These are phyloP conservation scores for Polytrichum commune DNA, from an alignment of 225 moss, liverwort and hornwort species.

Conservation along the genomic window DNA sequence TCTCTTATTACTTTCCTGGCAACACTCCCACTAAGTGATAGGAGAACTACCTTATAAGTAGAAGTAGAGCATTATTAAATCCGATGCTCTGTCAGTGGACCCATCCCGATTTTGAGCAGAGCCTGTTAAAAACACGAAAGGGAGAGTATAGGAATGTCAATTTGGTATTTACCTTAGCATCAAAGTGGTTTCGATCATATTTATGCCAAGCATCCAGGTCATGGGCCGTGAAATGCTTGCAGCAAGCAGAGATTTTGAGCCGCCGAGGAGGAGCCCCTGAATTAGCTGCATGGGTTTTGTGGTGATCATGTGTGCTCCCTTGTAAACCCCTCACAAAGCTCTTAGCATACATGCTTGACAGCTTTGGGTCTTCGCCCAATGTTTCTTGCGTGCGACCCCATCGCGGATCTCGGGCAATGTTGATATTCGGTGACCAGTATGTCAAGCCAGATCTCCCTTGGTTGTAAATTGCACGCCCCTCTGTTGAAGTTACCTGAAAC, in stretches of 20 bases:
- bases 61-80: background rate
- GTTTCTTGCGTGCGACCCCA: conserved; percentile 67
- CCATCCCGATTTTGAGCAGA: background rate
- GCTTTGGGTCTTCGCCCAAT: conserved; percentile 53
- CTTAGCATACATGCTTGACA: conserved; percentile 36
- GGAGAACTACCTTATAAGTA: no score
- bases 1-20: no score
- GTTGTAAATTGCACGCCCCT: conserved; percentile 61
- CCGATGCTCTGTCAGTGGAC: no score
- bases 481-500: conserved; percentile 71
- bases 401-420: conserved; percentile 61
- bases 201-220: conserved; percentile 76
- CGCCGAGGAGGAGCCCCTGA: conserved; percentile 29
- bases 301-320: conserved; percentile 34
- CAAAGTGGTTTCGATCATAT: conserved; percentile 68
- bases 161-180: conserved; percentile 54
- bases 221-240: conserved; percentile 95
- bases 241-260: conserved; percentile 83
- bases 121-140: no score
- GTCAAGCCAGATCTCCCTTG: conserved; percentile 54
- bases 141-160: background rate
- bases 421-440: conserved; percentile 67
- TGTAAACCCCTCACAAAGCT: conserved; percentile 60
- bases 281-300: conserved; percentile 1
- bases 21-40: no score